Evolutionary conservation across 78 protist genomes (phyloP).

Genomic region (Monosiga brevicollis): DNA sequence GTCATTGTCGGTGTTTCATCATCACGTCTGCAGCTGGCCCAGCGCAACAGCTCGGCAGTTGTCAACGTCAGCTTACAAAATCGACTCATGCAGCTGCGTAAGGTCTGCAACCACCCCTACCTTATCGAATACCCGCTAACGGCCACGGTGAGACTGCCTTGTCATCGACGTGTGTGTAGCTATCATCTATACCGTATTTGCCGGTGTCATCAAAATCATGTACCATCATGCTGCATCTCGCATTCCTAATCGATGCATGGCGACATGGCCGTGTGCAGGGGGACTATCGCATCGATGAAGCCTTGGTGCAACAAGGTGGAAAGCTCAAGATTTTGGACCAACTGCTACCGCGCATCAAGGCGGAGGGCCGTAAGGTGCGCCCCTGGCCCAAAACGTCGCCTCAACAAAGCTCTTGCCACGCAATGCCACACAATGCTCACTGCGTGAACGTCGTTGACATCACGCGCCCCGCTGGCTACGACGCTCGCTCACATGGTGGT

Average conservation of each 20-base stretch:
- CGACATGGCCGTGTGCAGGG: background rate
- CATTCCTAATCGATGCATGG: too few species aligned
- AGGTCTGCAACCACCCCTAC: conserved; percentile 85
- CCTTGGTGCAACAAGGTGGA: conserved; percentile 42
- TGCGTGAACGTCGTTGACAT: too few species aligned
- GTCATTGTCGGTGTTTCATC: too few species aligned
- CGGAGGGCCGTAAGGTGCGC: conserved; percentile 3
- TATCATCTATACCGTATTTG: too few species aligned
- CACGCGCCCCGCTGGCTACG: too few species aligned
- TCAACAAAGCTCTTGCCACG: too few species aligned
- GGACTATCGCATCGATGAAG: conserved; percentile 2
- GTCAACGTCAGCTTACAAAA: conserved; percentile 40
- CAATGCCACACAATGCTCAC: too few species aligned
- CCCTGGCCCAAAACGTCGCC: too few species aligned
- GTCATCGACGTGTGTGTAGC: background rate
- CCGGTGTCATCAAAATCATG: too few species aligned
- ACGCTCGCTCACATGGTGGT: too few species aligned
- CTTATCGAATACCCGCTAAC: conserved; percentile 60
- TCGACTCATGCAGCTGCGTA: conserved; percentile 88
- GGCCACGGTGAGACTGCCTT: background rate
- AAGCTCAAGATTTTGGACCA: conserved; percentile 73
- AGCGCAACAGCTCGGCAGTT: background rate
- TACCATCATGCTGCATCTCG: too few species aligned
- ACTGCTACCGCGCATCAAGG: conserved; percentile 33
- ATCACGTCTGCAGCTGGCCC: too few species aligned